Evolutionary conservation across 176 grass and related monocot species (phyloP).

Genomic region (Eleusine coracana): DNA sequence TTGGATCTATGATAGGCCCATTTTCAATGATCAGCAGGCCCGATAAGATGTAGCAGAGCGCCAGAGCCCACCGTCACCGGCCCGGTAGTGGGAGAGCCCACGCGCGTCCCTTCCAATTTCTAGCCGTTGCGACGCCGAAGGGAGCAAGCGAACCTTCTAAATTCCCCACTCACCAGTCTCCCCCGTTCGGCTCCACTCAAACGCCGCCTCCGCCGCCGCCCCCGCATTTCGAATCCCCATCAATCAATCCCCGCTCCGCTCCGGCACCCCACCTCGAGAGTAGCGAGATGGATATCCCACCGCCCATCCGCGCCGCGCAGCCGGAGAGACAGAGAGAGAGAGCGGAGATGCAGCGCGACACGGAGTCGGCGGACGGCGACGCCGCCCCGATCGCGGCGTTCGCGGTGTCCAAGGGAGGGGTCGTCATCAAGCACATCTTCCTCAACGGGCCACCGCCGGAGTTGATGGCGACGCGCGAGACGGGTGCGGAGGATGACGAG

Average conservation of each 20-base stretch:
- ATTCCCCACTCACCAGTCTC: background rate
- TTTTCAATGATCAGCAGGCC: too few species aligned
- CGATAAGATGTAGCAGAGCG: too few species aligned
- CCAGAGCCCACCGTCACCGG: too few species aligned
- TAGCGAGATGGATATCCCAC: background rate
- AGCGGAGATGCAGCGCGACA: background rate
- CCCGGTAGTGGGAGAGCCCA: background rate
- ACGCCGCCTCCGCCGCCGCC: background rate
- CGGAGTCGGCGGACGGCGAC: slow-evolving; percentile 25
- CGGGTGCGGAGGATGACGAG: slow-evolving; percentile 1
- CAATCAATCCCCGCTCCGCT: background rate
- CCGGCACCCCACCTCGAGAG: background rate
- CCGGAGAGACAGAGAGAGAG: background rate
- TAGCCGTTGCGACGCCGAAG: slow-evolving; percentile 16
- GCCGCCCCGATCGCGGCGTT: slow-evolving; percentile 59
- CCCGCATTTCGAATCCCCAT: background rate
- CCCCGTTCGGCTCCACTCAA: background rate
- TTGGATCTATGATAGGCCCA: too few species aligned
- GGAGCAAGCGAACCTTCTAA: background rate
- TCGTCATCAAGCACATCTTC: slow-evolving; percentile 78
- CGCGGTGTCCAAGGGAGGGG: slow-evolving; percentile 70
- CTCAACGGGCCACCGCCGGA: slow-evolving; percentile 55
- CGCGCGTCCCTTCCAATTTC: background rate
- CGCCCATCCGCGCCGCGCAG: background rate
- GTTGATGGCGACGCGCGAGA: background rate